Base-by-base conservation (phyloP, 352 stramenopile species). In the Pseudoperonospora humuli region DNA sequence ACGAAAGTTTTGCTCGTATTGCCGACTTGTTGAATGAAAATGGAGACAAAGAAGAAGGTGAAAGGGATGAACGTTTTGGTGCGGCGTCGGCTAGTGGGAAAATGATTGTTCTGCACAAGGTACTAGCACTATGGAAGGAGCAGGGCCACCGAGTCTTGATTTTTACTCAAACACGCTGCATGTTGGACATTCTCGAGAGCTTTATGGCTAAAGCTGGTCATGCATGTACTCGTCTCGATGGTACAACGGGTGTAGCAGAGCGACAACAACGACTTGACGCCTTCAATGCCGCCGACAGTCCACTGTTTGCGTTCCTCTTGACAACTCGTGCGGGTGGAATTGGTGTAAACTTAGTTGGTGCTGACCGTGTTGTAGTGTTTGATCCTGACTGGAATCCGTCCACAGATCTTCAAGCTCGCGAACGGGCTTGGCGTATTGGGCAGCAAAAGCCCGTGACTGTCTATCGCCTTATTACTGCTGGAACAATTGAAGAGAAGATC, bases 401-500 rank as follows among this genome's bases (percentile, higher is more conserved):
- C 31, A 98, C 86, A 1, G 95, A 98, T 49, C 61, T 95, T 10
- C 92, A 98, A 70, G 95, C 96, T n/a, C 70, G 94, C 13, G 96
- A 99, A 54, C 84, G 97, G n/a, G 90, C 94, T 24, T 99, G 93
- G 91, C 72, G 97, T 8, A 91, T 99, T 28, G 83, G 83, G 0
- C 83, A 94, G 50, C 83, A 70, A 13, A 90, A 89, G 50, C 71
- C 70, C 24, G 83, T 94, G n/a, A 93, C 80, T 5, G 84, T 94
- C 13, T 94, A 92, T 36, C 56, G 83, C 1, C 62, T 99, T 1
- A 97, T 99, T 43, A 97, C 88, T 26, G 89, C 82, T 25, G 96
- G 96, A 3, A 99, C 96, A 17, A 98, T 99, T 45, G 97, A 99
- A 69, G 97, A 99, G 57, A 99, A 99, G 53, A 99, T 99, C 35